A percentile compares a stretch with the other conserved stretches of the same genome.
Conservation (phyloP, 2,329 filamentous ascomycete genomes). For the Fusarium denticulatum region DNA sequence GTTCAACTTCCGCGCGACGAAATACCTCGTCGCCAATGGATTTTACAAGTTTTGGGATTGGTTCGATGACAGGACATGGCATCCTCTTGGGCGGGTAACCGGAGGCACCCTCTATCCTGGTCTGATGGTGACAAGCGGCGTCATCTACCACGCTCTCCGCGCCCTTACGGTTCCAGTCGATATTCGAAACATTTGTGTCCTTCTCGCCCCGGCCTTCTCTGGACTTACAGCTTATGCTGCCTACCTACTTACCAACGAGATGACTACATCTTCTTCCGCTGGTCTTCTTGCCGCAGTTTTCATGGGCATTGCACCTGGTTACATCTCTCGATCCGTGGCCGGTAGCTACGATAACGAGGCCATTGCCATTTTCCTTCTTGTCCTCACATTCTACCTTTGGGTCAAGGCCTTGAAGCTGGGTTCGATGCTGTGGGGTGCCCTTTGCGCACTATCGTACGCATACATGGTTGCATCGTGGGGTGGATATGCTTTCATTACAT, state of each 20-base stretch:
- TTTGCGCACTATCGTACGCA: conserved; percentile 96
- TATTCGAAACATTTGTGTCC: conserved; percentile 98
- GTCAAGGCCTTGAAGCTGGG: conserved; percentile 98
- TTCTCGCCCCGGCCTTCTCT: conserved; percentile 93
- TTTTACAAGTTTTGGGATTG: conserved; percentile 99
- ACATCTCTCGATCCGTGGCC: conserved; percentile 97
- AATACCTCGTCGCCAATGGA: conserved; percentile 95
- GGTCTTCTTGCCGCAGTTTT: conserved; percentile 93
- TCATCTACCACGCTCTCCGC: conserved; percentile 93
- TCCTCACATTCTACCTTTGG: conserved; percentile 99
- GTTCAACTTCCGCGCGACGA: conserved; percentile 99
- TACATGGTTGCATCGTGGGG: conserved; percentile 99
- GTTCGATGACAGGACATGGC: conserved; percentile 99
- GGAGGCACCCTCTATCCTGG: conserved; percentile 98
- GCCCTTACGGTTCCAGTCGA: conserved; percentile 92
- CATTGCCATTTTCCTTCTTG: conserved; percentile 97
- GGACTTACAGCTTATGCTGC: conserved; percentile 92
- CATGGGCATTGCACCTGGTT: conserved; percentile 97
- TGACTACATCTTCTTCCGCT: conserved; percentile 94
- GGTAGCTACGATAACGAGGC: conserved; percentile 99
- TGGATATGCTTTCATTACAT: conserved; percentile 99
- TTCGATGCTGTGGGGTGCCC: conserved; percentile 94
- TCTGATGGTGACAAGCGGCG: conserved; percentile 98
- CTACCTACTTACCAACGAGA: conserved; percentile 96
- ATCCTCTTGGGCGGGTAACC: conserved; percentile 96